Evolutionary conservation across 2,329 filamentous ascomycete genomes (phyloP).

Genomic region (Aspergillus ochraceus): DNA sequence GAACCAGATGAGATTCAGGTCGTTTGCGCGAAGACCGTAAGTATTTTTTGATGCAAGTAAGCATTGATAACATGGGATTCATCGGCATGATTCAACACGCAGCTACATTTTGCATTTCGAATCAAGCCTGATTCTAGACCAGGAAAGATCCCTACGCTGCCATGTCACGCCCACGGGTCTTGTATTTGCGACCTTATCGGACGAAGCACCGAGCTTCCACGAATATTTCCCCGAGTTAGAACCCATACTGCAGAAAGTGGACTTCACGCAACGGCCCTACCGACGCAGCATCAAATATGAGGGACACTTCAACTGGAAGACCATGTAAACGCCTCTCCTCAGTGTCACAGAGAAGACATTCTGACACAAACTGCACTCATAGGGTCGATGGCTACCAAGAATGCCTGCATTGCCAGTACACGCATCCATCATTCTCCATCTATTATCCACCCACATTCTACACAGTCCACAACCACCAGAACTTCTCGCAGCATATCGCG

Average conservation of each 20-base stretch:
- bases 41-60: neutral
- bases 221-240: constrained; percentile 57
- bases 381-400: constrained; percentile 61
- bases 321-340: constrained; percentile 43
- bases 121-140: neutral
- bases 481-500: constrained; percentile 58
- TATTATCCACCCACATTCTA: constrained; percentile 59
- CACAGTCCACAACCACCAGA: constrained; percentile 54
- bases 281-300: constrained; percentile 56
- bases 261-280: constrained; percentile 56
- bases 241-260: constrained; percentile 48
- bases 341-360: neutral
- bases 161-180: constrained; percentile 54
- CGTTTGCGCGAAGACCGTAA: constrained; percentile 32
- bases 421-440: constrained; percentile 56
- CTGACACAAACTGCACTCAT: neutral
- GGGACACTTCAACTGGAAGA: constrained; percentile 61
- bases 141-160: constrained; percentile 30
- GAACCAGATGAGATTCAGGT: constrained; percentile 43
- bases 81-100: neutral
- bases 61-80: neutral
- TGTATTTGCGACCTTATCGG: constrained; percentile 53
- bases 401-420: constrained; percentile 60
- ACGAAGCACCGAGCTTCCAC: constrained; percentile 50
- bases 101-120: neutral